Evolutionary conservation across 2,329 filamentous ascomycete species (phyloP), one percentile per base, ranked within the genome.

Genomic region (Exutisphaerella laricina): DNA sequence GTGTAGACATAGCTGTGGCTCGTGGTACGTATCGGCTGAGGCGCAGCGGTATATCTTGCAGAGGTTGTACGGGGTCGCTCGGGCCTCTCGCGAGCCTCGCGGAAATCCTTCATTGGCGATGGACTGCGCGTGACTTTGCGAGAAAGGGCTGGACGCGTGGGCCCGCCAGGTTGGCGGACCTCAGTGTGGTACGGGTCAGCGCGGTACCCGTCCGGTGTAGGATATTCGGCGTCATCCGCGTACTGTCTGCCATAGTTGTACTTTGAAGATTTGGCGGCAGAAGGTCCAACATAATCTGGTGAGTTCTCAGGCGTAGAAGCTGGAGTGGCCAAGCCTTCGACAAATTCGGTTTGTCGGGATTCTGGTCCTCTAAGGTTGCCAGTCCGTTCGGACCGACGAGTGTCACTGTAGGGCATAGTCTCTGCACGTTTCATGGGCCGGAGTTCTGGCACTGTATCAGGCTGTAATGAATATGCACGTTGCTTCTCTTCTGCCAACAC

Each of bases 341-440:
- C 46, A 14, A 52, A 48, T 16, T 61, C 58, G 1, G 58, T 58
- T 9, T 53, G 47, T 6, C 60, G 54, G 6, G 55, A 37, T 5
- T 35, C 41, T 9, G 59, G 57, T 21, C 45, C 39, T 32, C 52
- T 58, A 20, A 40, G 39, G 2, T 52, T 50, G 17, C 44, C 35
- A 18, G 45, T 33, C 13, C 46, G 49, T 18, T 55, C 54, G 7
- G 35, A 23, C 8, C 48, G 43, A 8, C 45, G 41, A 14, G 43
- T 17, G 13, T 26, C 39, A 39, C 23, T 22, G 22, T 48, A 45
- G 10, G 61, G 69, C 69, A 69, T 70, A 1, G 67, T 72, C 37
- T 71, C 62, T 20, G 68, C 60, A 45, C 70, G 68, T 37, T 57
- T 62, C 32, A 70, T 57, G 3, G 60, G 60, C 40, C 61, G 62